These are phyloP conservation scores for Trypanosoma conorhini DNA, from an alignment of 208 protist genomes.

Conservation along the genomic window DNA sequence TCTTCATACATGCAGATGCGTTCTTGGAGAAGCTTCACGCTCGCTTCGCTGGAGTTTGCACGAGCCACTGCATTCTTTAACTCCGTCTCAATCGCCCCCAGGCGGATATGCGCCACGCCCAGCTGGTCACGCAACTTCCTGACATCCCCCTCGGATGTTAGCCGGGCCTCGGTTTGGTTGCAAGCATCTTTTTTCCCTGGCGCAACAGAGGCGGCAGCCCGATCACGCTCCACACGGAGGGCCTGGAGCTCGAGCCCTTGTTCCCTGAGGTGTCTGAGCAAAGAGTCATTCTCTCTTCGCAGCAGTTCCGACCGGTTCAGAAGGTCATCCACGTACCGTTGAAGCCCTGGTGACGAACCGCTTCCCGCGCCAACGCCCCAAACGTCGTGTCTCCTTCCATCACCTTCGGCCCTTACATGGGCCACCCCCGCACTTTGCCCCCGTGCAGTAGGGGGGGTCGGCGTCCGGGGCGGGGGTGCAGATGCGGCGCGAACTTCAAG, in stretches of 20 bases:
- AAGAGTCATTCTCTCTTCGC: conserved; percentile 37
- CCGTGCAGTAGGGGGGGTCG: neutral
- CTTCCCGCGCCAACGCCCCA: conserved; percentile 3
- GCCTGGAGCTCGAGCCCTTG: conserved; percentile 26
- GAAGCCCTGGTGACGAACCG: conserved; percentile 1
- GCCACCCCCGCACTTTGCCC: neutral
- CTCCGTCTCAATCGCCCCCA: conserved; percentile 18
- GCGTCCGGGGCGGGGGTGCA: neutral
- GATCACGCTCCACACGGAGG: conserved; percentile 15
- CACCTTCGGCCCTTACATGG: neutral
- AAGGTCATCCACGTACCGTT: conserved; percentile 24
- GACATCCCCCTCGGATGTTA: neutral
- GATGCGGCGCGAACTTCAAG: neutral
- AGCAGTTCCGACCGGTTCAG: conserved; percentile 29
- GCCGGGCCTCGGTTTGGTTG: neutral
- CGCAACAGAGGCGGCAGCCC: neutral
- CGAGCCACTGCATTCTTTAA: conserved; percentile 1
- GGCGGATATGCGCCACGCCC: conserved; percentile 9
- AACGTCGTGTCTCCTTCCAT: neutral
- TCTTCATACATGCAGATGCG: neutral
- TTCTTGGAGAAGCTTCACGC: conserved; percentile 3
- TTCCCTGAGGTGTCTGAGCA: conserved; percentile 16
- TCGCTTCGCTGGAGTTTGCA: conserved; percentile 6
- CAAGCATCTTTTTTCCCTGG: neutral
- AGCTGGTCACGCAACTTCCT: conserved; percentile 23